Evolutionary conservation across 257 asterid genomes (phyloP).

Genomic region (Penstemon eatonii): DNA sequence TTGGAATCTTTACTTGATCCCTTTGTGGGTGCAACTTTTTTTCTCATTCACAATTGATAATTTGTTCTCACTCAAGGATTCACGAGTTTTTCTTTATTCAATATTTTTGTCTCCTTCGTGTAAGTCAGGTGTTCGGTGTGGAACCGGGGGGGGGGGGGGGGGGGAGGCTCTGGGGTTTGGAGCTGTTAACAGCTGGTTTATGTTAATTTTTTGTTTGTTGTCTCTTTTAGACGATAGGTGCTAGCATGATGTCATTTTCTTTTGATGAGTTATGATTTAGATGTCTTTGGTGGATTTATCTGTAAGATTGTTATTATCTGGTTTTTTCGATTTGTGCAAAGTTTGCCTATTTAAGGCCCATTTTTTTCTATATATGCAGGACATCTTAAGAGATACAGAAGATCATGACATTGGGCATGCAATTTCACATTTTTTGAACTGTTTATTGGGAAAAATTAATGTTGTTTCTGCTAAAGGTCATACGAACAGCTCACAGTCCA

Average conservation of each 20-base stretch:
- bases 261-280: slow-evolving; percentile 8
- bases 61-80: slow-evolving; percentile 2
- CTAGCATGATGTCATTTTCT: slow-evolving; percentile 9
- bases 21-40: neutral
- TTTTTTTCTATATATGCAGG: slow-evolving; percentile 48
- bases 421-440: slow-evolving; percentile 73
- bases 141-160: no score
- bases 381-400: slow-evolving; percentile 71
- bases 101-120: neutral
- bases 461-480: slow-evolving; percentile 46
- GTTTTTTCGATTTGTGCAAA: neutral
- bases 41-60: slow-evolving; percentile 7
- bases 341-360: slow-evolving; percentile 17
- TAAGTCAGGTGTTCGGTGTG: neutral
- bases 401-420: slow-evolving; percentile 84
- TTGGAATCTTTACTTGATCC: slow-evolving; percentile 4
- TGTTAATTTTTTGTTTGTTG: neutral
- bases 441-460: slow-evolving; percentile 66
- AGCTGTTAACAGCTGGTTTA: neutral
- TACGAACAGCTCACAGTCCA: slow-evolving; percentile 44
- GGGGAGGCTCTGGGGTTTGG: neutral
- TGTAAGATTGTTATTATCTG: slow-evolving; percentile 16
- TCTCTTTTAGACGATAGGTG: neutral
- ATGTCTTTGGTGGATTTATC: slow-evolving; percentile 3
- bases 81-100: no score